A percentile compares a stretch with the other conserved stretches of the same genome.
Conservation (phyloP, 305 asterid species). For the Fraxinus floribunda region DNA sequence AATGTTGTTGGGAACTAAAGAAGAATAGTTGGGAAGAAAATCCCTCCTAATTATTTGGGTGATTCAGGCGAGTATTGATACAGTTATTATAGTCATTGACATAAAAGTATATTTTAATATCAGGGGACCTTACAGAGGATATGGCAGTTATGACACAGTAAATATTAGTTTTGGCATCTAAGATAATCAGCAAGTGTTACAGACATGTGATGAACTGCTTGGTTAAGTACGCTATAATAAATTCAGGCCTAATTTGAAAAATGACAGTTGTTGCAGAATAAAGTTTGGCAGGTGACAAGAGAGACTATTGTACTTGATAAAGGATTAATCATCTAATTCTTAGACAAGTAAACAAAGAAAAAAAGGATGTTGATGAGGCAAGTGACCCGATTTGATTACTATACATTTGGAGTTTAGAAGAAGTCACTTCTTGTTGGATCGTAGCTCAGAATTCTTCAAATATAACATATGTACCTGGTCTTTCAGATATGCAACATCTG, state of each 20-base stretch:
- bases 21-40: background rate
- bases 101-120: background rate
- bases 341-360: background rate
- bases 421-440: conserved; percentile 16
- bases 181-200: background rate
- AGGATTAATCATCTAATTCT: background rate
- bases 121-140: conserved; percentile 4
- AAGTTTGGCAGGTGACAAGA: background rate
- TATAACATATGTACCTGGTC: conserved; percentile 58
- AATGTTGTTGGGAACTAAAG: background rate
- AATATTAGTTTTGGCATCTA: background rate
- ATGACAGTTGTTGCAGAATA: background rate
- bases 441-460: conserved; percentile 12
- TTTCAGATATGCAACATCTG: conserved; percentile 60
- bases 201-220: background rate
- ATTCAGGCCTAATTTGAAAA: background rate
- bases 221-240: background rate
- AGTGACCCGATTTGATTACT: conserved; percentile 10
- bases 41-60: background rate
- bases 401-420: conserved; percentile 1
- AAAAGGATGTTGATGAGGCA: conserved; percentile 1
- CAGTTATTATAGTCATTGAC: background rate
- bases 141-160: background rate
- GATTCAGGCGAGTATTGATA: conserved; percentile 1
- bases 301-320: background rate